phyloP scores from a whole-genome alignment of 179 eudicot genomes.

The Beta macrorhiza region DNA sequence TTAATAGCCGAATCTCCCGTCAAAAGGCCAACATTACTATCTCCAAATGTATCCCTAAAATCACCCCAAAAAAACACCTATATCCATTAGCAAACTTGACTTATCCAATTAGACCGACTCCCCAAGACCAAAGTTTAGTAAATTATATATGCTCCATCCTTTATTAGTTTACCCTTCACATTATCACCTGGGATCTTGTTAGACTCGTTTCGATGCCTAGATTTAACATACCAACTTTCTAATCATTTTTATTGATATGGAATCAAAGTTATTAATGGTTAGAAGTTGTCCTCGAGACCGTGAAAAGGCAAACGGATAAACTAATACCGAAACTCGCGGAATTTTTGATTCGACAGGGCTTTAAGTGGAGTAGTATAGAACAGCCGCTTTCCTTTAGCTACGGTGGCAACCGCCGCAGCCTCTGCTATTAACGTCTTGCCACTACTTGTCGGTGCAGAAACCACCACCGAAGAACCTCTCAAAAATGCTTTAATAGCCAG shows the following conservation, averaged over 20 bases:
- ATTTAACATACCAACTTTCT: too few relatives aligned
- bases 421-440: slow-evolving; percentile 97
- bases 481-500: slow-evolving; percentile 82
- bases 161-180: too few relatives aligned
- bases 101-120: neutral
- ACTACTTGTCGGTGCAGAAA: slow-evolving; percentile 97
- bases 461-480: slow-evolving; percentile 93
- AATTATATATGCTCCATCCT: neutral
- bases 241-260: too few relatives aligned
- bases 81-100: slow-evolving; percentile 4
- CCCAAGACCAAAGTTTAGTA: neutral
- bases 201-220: too few relatives aligned
- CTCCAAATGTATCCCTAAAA: slow-evolving; percentile 85
- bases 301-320: neutral
- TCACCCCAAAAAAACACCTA: neutral
- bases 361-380: slow-evolving; percentile 96
- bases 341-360: slow-evolving; percentile 98
- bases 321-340: slow-evolving; percentile 84
- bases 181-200: too few relatives aligned
- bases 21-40: slow-evolving; percentile 86
- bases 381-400: slow-evolving; percentile 78
- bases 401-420: slow-evolving; percentile 91
- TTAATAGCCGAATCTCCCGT: slow-evolving; percentile 97
- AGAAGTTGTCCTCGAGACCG: too few relatives aligned
- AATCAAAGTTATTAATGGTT: too few relatives aligned